Evolutionary conservation across 1,284 basidiomycete genomes (phyloP).

Genomic region (Taiwanofungus camphoratus): DNA sequence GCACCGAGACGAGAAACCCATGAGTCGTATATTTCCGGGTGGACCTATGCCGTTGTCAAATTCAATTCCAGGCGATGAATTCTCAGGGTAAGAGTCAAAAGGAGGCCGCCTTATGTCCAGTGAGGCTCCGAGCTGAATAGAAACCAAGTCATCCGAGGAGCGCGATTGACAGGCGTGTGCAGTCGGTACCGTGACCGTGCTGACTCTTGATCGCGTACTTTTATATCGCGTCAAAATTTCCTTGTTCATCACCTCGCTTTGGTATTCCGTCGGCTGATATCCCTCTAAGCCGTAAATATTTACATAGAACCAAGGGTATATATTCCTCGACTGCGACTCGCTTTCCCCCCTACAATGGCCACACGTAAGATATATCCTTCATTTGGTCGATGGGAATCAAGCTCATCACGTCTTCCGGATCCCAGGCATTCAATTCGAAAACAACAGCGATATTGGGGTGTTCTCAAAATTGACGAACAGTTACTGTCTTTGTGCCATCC

Average conservation of each 20-base stretch:
- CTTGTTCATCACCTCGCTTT: background rate
- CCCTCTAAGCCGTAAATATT: no score
- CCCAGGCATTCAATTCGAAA: slow-evolving; percentile 90
- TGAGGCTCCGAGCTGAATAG: no score
- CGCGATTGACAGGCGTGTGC: background rate
- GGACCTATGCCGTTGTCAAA: no score
- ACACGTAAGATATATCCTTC: slow-evolving; percentile 44
- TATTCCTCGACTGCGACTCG: no score
- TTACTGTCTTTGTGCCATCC: slow-evolving; percentile 89
- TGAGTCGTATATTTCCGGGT: no score
- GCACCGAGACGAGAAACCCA: no score
- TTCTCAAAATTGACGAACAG: slow-evolving; percentile 95
- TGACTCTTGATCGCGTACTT: background rate
- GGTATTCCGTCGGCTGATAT: no score
- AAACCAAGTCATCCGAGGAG: background rate
- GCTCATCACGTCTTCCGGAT: slow-evolving; percentile 4
- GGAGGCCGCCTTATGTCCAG: no score
- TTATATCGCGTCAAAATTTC: background rate
- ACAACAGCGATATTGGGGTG: slow-evolving; percentile 94
- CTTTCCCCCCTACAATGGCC: slow-evolving; percentile 42
- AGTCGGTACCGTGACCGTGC: slow-evolving; percentile 7
- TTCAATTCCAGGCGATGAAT: no score
- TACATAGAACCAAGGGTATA: no score
- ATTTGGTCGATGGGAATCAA: background rate
- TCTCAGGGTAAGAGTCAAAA: no score